Evolutionary conservation across 108 stramenopile genomes (phyloP), one percentile per base, ranked within the genome.

Genomic region (Pseudonitzschia delicatissima): DNA sequence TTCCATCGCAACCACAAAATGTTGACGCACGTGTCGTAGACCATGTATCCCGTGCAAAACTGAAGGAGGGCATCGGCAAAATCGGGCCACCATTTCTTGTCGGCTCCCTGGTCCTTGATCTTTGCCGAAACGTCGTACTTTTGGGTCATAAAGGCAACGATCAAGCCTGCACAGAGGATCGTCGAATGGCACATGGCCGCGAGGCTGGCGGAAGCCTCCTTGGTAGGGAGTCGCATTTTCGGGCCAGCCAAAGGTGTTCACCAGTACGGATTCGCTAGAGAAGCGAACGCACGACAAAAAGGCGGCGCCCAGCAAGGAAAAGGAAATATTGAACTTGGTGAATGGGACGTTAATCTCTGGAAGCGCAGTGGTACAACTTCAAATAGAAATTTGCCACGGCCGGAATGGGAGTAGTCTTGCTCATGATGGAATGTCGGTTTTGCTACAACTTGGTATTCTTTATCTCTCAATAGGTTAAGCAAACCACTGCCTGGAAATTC

Each of bases 11-110:
- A 62, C 20, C 26, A 33, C 1, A 66, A 2, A 13, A 80, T 33
- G 26, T 66, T 73, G 36, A 73, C 42, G 6, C 58, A 8, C 23
- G 64, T 64, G 62, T 90, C 88, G 59, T 84, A 82, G 15, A 90
- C 31, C 88, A 90, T 90, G 74, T 86, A 90, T 23, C 82, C 88
- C 4, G 82, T 90, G 50, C 88, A 90, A 29, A 90, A 76, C 36
- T 84, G 83, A 25, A 90, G 36, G 9, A 86, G 31, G 0, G 85
- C 81, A 44, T 70, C 55, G 2, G 65, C 72, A 27, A 82, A 61
- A 44, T 86, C 68, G 71, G 82, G 81, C 79, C 81, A 90, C 72
- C 76, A 84, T 15, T 51, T 5, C 0, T 82, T 78, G 2, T 66
- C 66, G 13, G 72, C 47, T 3, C 64, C 48, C 0, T 33, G 32